A percentile compares a stretch with the other conserved stretches of the same genome.
Evolutionary conservation across 495 filamentous ascomycete species (phyloP).

Genomic region (Choiromyces venosus): DNA sequence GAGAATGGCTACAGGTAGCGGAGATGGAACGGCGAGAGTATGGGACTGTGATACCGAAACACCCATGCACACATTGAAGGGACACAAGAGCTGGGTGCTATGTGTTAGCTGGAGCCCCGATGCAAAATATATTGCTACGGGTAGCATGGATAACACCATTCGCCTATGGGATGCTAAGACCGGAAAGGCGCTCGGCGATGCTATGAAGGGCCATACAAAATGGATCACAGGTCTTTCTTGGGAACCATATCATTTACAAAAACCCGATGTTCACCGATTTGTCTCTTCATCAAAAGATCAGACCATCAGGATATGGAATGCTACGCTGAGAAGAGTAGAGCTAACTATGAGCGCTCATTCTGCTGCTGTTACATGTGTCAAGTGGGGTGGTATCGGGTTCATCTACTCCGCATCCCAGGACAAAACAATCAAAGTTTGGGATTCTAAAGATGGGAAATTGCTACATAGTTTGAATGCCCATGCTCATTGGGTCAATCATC

Average conservation of each 20-base stretch:
- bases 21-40: constrained; percentile 85
- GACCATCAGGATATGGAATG: constrained; percentile 85
- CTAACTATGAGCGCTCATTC: constrained; percentile 82
- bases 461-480: constrained; percentile 74
- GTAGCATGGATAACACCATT: constrained; percentile 88
- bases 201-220: constrained; percentile 84
- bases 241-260: constrained; percentile 88
- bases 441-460: constrained; percentile 68
- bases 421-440: constrained; percentile 89
- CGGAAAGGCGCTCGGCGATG: constrained; percentile 66
- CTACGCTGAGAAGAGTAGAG: constrained; percentile 69
- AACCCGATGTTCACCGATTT: constrained; percentile 66
- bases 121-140: constrained; percentile 74
- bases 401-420: constrained; percentile 92
- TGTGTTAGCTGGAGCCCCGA: constrained; percentile 82
- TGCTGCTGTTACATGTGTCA: constrained; percentile 78
- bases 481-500: constrained; percentile 93
- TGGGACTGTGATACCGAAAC: constrained; percentile 97
- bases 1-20: constrained; percentile 79
- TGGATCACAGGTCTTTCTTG: constrained; percentile 85
- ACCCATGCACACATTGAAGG: constrained; percentile 80
- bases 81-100: constrained; percentile 90
- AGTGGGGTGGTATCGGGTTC: constrained; percentile 83
- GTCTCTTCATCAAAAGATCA: constrained; percentile 87
- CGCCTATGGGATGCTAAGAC: constrained; percentile 84